These are phyloP conservation scores for Cryptococcus wingfieldii DNA, from an alignment of 1,284 basidiomycete genomes.

Conservation along the genomic window DNA sequence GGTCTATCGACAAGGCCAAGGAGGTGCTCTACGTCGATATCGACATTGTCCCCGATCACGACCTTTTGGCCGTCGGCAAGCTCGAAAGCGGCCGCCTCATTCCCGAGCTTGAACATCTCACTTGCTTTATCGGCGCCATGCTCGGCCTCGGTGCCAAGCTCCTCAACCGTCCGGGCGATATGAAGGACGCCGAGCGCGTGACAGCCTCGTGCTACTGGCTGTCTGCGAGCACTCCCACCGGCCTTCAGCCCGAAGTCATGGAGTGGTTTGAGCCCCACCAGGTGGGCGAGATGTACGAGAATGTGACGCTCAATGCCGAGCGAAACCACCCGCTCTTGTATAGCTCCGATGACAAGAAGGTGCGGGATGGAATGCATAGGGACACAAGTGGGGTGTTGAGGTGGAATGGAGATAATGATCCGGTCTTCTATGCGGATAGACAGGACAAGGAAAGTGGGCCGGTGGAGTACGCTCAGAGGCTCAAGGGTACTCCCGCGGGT, in stretches of 20 bases:
- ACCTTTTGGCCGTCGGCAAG: constrained; percentile 47
- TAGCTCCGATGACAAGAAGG: constrained; percentile 1
- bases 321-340: constrained; percentile 18
- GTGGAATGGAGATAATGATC: constrained; percentile 27
- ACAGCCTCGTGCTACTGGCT: constrained; percentile 55
- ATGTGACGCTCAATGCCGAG: constrained; percentile 23
- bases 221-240: constrained; percentile 46
- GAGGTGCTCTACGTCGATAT: constrained; percentile 48
- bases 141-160: constrained; percentile 54
- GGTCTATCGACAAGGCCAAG: constrained; percentile 50
- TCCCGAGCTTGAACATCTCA: constrained; percentile 39
- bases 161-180: constrained; percentile 49
- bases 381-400: constrained; percentile 22
- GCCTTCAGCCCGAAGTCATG: constrained; percentile 49
- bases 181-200: constrained; percentile 47
- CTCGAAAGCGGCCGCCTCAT: constrained; percentile 26
- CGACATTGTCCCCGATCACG: constrained; percentile 46
- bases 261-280: constrained; percentile 39
- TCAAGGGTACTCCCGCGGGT: constrained; percentile 42
- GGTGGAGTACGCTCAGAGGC: constrained; percentile 34
- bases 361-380: constrained; percentile 17
- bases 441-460: constrained; percentile 22
- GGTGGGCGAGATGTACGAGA: constrained; percentile 23
- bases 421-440: constrained; percentile 15
- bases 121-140: constrained; percentile 57